Evolutionary conservation across 2,329 filamentous ascomycete species (phyloP), one percentile per base, ranked within the genome.

Genomic region (Aspergillus aculeatus): DNA sequence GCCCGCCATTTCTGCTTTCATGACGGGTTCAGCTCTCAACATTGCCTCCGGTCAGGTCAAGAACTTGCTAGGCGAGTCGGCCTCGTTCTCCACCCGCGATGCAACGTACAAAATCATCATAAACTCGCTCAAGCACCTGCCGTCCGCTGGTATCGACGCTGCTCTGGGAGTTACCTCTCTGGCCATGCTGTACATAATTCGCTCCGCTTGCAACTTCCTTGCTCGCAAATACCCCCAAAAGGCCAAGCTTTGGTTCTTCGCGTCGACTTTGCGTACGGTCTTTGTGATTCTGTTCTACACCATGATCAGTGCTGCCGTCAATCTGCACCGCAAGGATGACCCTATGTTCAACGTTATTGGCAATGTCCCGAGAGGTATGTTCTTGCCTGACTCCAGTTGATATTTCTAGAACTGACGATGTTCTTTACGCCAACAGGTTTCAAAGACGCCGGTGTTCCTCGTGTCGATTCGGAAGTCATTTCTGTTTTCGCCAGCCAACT

Each of bases 221-320:
- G 91, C 90, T 2, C 89, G 86, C 76, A 89, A 86, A 68, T 85
- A 84, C 62, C 91, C 92, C 0, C 77, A 81, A 21, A 84, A 84
- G 50, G 86, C 88, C 67, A 95, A 92, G 78, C 63, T 89, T 2
- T 89, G 90, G 76, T 98, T 98, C 81, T 98, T 98, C 78, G 73
- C 89, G n/a, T 91, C 89, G 47, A 98, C 95, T 0, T 84, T 99
- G 66, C 86, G 95, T 48, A 96, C 93, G 0, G 92, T 89, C 1
- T 96, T 97, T 70, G 89, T 96, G 67, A 96, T 99, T 65, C 76
- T 97, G 26, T 81, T 97, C 5, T 99, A 96, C 79, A 96, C 93
- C 47, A 81, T 96, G 79, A 89, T 98, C 72, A 95, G 92, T 76
- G 97, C 88, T 80, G 80, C 95, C 41, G 87, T 88, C 66, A 97